Conservation (phyloP, 257 asterid species). For the Lithospermum erythrorhizon region DNA sequence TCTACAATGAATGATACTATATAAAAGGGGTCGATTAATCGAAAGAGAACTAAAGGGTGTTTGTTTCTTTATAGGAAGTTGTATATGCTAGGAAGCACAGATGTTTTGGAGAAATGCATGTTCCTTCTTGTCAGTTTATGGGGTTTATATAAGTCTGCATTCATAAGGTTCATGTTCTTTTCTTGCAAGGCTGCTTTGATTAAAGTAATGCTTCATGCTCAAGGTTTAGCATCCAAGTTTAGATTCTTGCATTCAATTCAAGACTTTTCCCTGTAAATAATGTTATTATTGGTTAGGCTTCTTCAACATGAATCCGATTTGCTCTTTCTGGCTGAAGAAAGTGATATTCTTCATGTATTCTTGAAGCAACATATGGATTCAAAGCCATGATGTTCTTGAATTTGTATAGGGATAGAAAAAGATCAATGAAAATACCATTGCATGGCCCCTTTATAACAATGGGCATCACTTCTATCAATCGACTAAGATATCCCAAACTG, state of each 20-base stretch:
- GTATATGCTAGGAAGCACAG: neutral
- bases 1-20: neutral
- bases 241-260: slow-evolving; percentile 12
- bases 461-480: neutral
- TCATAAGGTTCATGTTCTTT: slow-evolving; percentile 42
- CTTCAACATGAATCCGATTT: neutral
- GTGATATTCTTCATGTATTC: neutral
- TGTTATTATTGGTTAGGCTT: neutral
- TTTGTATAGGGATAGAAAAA: neutral
- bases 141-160: slow-evolving; percentile 17
- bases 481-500: neutral
- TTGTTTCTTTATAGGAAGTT: neutral
- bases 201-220: slow-evolving; percentile 44
- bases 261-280: slow-evolving; percentile 4
- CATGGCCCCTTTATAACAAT: neutral
- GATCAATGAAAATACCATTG: neutral
- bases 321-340: neutral
- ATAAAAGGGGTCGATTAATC: neutral
- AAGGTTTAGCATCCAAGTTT: slow-evolving; percentile 30
- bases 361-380: neutral
- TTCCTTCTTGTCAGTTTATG: slow-evolving; percentile 8
- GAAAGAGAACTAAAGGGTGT: neutral
- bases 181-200: slow-evolving; percentile 55
- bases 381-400: too few species aligned
- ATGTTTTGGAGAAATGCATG: slow-evolving; percentile 11